Evolutionary conservation across 768 basidiomycete genomes (phyloP), one percentile per base, ranked within the genome.

Genomic region (Mycena pura): DNA sequence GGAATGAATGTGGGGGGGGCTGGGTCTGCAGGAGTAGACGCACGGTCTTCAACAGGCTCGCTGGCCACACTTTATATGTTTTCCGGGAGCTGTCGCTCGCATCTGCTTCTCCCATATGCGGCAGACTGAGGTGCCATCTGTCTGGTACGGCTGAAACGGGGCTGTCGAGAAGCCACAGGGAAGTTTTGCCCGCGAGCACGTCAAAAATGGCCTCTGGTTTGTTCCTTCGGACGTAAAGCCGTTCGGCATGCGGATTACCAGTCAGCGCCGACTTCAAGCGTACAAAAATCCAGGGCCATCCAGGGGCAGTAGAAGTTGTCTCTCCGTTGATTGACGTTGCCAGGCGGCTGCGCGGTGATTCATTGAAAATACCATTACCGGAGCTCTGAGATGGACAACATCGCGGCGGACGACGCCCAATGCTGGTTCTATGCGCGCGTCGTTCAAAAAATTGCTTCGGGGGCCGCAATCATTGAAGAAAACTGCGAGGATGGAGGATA

Each of bases 271-370:
- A 45, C 43, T 39, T 60, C 50, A 47, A 48, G 28, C 45, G 31
- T 49, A 28, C 28, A 34, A 41, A 39, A 47, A 50, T 57, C 61
- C 38, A 62, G 61, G 61, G 21, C 38, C 61, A 47, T 54, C 55
- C 48, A 62, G 61, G 61, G 31, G 50, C 60, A 51, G 6, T 24
- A 21, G 38, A 51, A 39, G 49, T 15, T 25, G 38, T 6, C 15
- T 31, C 38, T 50, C n/a, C 46, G 8, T 34, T 62, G 61, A 62
- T 62, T 57, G 61, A 51, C 61, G 51, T 9, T 39, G 28, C 6
- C 31, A n/a, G 52, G 51, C n/a, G 45, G 2, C 8, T 36, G 55
- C 10, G 48, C 54, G 61, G 55, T 47, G 61, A 52, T 62, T 25
- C 34, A 38, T 17, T 40, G 29, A 55, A 27, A 31, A 25, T 27